These are phyloP conservation scores for Parathielavia hyrcaniae DNA, from an alignment of 495 filamentous ascomycete species.

Conservation along the genomic window DNA sequence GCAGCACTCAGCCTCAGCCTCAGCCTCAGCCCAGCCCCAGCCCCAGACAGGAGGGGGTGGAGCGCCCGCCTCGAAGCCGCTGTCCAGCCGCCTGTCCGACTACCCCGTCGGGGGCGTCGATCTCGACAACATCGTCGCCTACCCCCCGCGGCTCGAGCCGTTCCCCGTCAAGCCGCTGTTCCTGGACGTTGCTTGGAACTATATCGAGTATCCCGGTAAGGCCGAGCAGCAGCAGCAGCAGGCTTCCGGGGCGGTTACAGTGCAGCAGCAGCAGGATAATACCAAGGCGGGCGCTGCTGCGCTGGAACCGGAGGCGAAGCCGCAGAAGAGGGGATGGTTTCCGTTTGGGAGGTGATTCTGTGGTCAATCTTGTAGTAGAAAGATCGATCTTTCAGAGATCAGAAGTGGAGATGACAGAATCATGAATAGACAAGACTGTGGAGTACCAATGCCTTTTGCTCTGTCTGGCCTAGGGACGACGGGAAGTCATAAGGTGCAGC, in stretches of 20 bases:
- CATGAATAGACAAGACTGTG: background rate
- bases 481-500: no score
- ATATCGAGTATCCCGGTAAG: conserved; percentile 83
- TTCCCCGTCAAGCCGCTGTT: conserved; percentile 94
- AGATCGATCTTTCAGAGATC: no score
- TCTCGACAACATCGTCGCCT: conserved; percentile 72
- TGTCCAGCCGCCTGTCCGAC: conserved; percentile 67
- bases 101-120: conserved; percentile 64
- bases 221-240: conserved; percentile 1
- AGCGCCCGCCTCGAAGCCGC: background rate
- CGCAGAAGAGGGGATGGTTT: conserved; percentile 78
- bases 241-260: conserved; percentile 9
- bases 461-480: background rate
- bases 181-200: conserved; percentile 96
- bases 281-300: background rate
- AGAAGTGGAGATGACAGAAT: no score
- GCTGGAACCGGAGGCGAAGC: conserved; percentile 38
- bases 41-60: conserved; percentile 31
- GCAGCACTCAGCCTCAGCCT: background rate
- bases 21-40: conserved; percentile 16
- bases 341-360: conserved; percentile 63
- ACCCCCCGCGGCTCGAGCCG: conserved; percentile 73
- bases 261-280: conserved; percentile 8
- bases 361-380: background rate
- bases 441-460: background rate